Base-by-base conservation (phyloP, 2,329 filamentous ascomycete genomes). In the Cytospora piceae region DNA sequence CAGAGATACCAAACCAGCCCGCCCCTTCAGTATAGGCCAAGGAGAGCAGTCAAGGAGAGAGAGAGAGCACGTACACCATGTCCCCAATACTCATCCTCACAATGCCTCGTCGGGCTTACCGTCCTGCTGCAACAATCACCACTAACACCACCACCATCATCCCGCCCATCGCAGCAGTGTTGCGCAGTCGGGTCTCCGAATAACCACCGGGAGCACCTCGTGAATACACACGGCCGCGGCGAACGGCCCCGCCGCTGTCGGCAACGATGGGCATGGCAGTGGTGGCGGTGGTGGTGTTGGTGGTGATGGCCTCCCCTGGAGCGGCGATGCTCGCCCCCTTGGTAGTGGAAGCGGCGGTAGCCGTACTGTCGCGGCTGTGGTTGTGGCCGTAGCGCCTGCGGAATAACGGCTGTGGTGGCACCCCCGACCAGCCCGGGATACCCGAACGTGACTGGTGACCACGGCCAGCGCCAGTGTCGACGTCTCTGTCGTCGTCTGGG, bases 51-150 rank as follows among this genome's bases (percentile, higher is more conserved):
- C 15, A 39, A 54, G 20, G 1, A 2, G 7, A 5, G 27, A 29
- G 39, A 20, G n/a, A 8, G 17, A 9, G 8, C 3, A 57, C 61
- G 20, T n/a, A 63, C 61, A 22, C 61, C 53, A 4, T 54, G 62
- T 2, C 65, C 62, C 65, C 65, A 65, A 34, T 65, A 61, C 37
- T 67, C 58, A 51, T 64, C 61, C 54, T 65, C 65, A 17, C 55
- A 63, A 22, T 65, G 65, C 37, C 55, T 42, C 17, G 31, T 67
- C 54, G 65, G 65, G 20, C 58, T 65, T n/a, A 22, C n/a, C 9
- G 32, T 34, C 29, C 8, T 52, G 17, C 31, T 31, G 6, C 54
- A 31, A 15, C 31, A 12, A 17, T 53, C 42, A 1, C n/a, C 39
- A 24, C 31, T 52, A 7, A 1, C 52, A 17, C 53, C 53, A 17